Conservation (phyloP, 139 green algal genomes). For the Picochlorum sp. region DNA sequence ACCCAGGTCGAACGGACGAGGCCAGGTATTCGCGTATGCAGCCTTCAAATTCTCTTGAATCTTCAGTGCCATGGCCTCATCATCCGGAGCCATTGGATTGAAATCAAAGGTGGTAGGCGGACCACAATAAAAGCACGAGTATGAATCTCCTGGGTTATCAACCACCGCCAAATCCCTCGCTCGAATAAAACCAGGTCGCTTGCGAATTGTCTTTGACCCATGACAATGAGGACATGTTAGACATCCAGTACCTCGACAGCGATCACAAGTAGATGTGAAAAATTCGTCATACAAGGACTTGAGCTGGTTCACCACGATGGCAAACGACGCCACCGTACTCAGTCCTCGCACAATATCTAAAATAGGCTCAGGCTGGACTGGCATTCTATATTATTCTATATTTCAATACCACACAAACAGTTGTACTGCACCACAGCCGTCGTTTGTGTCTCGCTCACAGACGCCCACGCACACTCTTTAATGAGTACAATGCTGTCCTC, state of each 20-base stretch:
- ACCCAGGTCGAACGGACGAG: constrained; percentile 5
- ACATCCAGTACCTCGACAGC: constrained; percentile 31
- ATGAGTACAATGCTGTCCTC: too few species aligned
- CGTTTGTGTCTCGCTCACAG: too few species aligned
- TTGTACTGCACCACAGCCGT: too few species aligned
- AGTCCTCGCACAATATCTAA: constrained; percentile 37
- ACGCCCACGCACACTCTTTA: too few species aligned
- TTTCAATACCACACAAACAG: too few species aligned
- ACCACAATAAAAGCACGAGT: constrained; percentile 38
- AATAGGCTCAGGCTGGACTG: constrained; percentile 33
- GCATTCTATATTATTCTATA: neutral
- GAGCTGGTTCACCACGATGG: constrained; percentile 39
- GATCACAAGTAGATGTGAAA: constrained; percentile 26
- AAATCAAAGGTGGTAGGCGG: constrained; percentile 12
- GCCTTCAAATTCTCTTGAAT: constrained; percentile 36
- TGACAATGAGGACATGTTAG: constrained; percentile 38
- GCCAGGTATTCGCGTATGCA: constrained; percentile 30
- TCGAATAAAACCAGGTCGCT: constrained; percentile 24
- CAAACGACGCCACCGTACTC: constrained; percentile 39
- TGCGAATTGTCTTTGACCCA: constrained; percentile 31
- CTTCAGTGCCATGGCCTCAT: constrained; percentile 19
- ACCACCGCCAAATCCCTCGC: constrained; percentile 18
- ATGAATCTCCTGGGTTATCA: constrained; percentile 21
- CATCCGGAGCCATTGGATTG: constrained; percentile 12
- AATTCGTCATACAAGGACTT: constrained; percentile 26